Base-by-base conservation (phyloP, 306 rosid species). In the Cucurbita pepo region DNA sequence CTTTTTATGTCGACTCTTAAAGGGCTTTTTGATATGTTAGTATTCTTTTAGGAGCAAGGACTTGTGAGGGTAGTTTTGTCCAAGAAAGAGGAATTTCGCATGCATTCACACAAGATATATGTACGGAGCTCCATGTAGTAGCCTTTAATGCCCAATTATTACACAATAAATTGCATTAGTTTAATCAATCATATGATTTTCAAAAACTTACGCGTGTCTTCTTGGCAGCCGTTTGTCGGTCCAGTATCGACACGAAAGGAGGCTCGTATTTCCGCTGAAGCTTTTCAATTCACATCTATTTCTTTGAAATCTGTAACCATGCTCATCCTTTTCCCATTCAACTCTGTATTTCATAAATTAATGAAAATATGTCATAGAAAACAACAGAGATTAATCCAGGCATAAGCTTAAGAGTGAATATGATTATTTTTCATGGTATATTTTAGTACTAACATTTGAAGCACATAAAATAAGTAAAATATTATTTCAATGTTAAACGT, bases 171-270 rank as follows among this genome's bases (percentile, higher is more conserved):
- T 3, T 48, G 57, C 21, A 30, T 34, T 48, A 48, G 25, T 50
- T 69, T 30, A 50, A 69, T 69, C 43, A 69, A 69, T 69, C 43
- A 50, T 22, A 25, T 48, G 73, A 69, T 69, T 69, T 69, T 48
- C 15, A 7, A 47, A 15, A 69, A 30, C 44, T 69, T 22, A 2
- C 50, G 73, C 57, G 73, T 30, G 58, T 69, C 73, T 30, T 69
- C 58, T 25, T 69, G 14, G 0, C 5, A 50, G 73, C 38, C 57
- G 73, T 47, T 34, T 34, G 21, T 60, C 66, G 45, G 67, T 37
- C 44, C 47, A 61, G 22, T 61, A 37, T 34, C 44, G 67, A 61
- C 67, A 61, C 7, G 21, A 34, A 61, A 61, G 3, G 21, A 61
- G 15, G 47, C 47, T 61, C 67, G 9, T 34, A 8, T 61, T 15